Percentiles rank a stretch among this genome's conserved stretches.
Conservation (phyloP, 345 rosid genomes). For the Firmiana major region DNA sequence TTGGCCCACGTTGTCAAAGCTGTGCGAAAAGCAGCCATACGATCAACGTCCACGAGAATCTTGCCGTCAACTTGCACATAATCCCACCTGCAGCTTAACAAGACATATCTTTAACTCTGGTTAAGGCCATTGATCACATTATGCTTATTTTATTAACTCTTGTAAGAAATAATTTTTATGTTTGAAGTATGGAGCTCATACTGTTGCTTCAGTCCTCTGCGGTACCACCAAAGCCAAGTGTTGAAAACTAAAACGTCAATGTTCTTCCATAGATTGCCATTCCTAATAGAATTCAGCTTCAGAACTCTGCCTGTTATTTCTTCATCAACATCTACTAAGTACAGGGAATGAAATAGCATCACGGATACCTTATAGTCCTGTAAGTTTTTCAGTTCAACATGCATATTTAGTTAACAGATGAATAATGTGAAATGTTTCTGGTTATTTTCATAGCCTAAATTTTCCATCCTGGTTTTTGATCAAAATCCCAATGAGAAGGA, state of each 20-base stretch:
- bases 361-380: slow-evolving; percentile 56
- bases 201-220: slow-evolving; percentile 53
- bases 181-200: slow-evolving; percentile 23
- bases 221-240: slow-evolving; percentile 77
- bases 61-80: slow-evolving; percentile 49
- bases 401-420: not conserved
- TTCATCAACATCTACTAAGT: slow-evolving; percentile 49
- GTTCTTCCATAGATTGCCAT: slow-evolving; percentile 46
- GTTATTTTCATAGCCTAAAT: not conserved
- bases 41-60: slow-evolving; percentile 53
- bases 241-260: slow-evolving; percentile 57
- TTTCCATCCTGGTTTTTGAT: not conserved
- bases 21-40: slow-evolving; percentile 65
- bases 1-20: slow-evolving; percentile 77
- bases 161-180: not conserved
- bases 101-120: not conserved
- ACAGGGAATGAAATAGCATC: slow-evolving; percentile 29
- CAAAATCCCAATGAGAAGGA: too few species aligned
- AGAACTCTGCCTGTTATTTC: slow-evolving; percentile 47
- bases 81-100: slow-evolving; percentile 62
- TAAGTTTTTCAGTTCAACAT: not conserved
- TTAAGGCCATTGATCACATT: not conserved
- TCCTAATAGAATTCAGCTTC: slow-evolving; percentile 49
- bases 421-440: not conserved
- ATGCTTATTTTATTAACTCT: not conserved